Evolutionary conservation across 805 yeast genomes (phyloP), one percentile per base, ranked within the genome.

Genomic region (Myxozyma vanderwaltii): DNA sequence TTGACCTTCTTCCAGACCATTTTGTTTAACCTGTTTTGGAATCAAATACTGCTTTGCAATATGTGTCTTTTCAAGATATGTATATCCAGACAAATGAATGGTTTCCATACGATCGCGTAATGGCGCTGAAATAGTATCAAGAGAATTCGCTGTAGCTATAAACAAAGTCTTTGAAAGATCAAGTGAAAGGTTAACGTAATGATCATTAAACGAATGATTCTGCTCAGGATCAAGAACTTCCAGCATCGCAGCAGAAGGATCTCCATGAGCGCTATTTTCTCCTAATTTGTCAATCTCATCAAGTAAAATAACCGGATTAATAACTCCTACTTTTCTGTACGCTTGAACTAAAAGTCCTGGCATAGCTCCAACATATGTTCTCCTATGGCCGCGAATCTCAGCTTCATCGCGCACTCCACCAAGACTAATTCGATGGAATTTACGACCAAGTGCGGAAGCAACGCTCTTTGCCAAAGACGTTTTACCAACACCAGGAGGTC

Each of bases 401-500:
- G 94, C 87, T 73, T 89, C 96, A 69, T 90, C 96, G 63, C 87
- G 85, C 45, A 90, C 82, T 40, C 97, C 97, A 27, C 96, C 97
- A 1, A 90, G 79, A 1, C 95, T 87, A 17, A 90, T 79, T 43
- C 96, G 78, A 70, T 89, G 92, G 71, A 89, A 86, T 59, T 83
- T 82, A 48, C 95, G 79, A 0, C 88, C 86, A 57, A 90, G 74
- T 4, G 92, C 83, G 10, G 78, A 74, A 0, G 96, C 96, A 49
- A 90, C 82, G 0, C 95, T 87, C 68, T 84, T 84, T 3, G 96
- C 96, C 57, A 90, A 76, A 1, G 94, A 86, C 0, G 97, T 90
- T 71, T 90, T 90, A 29, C 97, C 97, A 13, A 89, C 94, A 38
- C 97, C 97, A 0, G 96, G 97, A 10, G 96, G 96, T 0, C 96